These are phyloP conservation scores for Aspergillus sp. DNA, from an alignment of 2,329 filamentous ascomycete species.

Conservation along the genomic window DNA sequence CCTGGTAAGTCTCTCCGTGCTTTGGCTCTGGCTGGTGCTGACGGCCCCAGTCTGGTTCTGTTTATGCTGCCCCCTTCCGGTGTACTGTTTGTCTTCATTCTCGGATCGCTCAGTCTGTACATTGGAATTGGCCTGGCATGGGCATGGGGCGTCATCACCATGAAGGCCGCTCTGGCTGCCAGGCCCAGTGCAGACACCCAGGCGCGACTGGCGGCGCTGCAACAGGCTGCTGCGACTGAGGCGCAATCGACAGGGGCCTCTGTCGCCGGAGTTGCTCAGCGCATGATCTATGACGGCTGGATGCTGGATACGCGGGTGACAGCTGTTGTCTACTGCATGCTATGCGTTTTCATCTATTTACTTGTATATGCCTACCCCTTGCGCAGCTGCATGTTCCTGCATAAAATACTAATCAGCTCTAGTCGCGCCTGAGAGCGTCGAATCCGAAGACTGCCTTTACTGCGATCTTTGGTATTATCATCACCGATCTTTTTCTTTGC, in stretches of 20 bases:
- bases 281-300: slow-evolving; percentile 45
- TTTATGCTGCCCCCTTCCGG: slow-evolving; percentile 49
- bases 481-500: slow-evolving; percentile 48
- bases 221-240: slow-evolving; percentile 24
- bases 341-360: slow-evolving; percentile 48
- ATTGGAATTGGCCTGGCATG: slow-evolving; percentile 50
- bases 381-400: neutral
- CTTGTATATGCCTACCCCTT: slow-evolving; percentile 20
- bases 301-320: slow-evolving; percentile 52
- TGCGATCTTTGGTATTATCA: slow-evolving; percentile 51
- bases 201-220: slow-evolving; percentile 34
- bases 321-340: slow-evolving; percentile 36
- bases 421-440: slow-evolving; percentile 45
- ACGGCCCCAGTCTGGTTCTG: slow-evolving; percentile 33
- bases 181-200: slow-evolving; percentile 42
- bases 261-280: slow-evolving; percentile 30
- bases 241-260: slow-evolving; percentile 33
- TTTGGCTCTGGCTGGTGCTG: neutral
- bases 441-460: slow-evolving; percentile 49
- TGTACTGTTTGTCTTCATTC: slow-evolving; percentile 49
- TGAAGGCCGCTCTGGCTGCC: slow-evolving; percentile 50
- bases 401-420: neutral
- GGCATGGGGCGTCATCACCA: slow-evolving; percentile 52
- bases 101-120: slow-evolving; percentile 45
- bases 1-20: neutral